phyloP scores from a whole-genome alignment of 2,329 filamentous ascomycete genomes.

The Aspergillus sp. region DNA sequence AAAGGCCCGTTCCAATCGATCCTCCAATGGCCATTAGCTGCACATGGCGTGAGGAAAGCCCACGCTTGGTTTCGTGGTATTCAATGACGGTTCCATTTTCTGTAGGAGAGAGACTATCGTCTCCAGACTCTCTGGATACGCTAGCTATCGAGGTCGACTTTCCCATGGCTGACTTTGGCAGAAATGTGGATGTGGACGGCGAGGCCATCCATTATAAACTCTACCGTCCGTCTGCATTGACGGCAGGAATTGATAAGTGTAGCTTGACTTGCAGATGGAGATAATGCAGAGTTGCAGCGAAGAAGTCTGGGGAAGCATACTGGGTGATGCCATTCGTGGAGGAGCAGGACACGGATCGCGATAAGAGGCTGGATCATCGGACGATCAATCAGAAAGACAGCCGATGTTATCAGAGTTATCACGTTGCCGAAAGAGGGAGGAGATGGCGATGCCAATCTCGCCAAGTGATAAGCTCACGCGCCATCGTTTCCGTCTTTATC shows the following conservation, averaged over 20 bases:
- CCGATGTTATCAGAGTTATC: background rate
- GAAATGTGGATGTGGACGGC: background rate
- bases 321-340: background rate
- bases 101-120: conserved; percentile 14
- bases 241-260: too few relatives aligned
- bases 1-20: conserved; percentile 30
- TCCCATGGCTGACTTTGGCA: conserved; percentile 19
- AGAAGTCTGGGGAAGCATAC: background rate
- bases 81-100: conserved; percentile 25
- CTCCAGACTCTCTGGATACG: background rate
- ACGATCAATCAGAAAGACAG: background rate
- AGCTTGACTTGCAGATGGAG: background rate
- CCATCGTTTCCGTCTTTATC: background rate
- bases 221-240: too few relatives aligned
- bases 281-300: background rate
- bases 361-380: conserved; percentile 1
- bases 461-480: conserved; percentile 14
- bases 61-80: conserved; percentile 17
- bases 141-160: conserved; percentile 19
- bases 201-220: background rate
- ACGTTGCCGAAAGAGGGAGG: conserved; percentile 14
- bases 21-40: conserved; percentile 19
- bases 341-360: background rate
- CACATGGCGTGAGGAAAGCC: conserved; percentile 16
- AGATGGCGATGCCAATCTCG: conserved; percentile 18